Conservation (phyloP, 345 rosid species). For the Erucastrum elatum region DNA sequence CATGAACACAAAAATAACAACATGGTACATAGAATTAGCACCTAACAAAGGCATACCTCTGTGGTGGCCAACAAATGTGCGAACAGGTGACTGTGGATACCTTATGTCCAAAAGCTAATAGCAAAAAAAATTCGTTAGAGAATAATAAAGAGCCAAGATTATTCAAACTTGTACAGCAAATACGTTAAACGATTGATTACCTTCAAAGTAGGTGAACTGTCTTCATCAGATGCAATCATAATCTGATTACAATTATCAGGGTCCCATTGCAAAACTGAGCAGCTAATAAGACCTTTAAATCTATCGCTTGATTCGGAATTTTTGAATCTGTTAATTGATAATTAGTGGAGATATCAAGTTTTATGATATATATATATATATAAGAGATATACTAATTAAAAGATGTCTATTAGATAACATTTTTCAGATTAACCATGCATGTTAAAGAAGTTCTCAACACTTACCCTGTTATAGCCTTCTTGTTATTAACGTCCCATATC, state of each 20-base stretch:
- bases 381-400: background rate
- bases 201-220: slow-evolving; percentile 3
- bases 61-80: slow-evolving; percentile 2
- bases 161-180: background rate
- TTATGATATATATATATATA: slow-evolving; percentile 5
- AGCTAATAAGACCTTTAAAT: background rate
- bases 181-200: background rate
- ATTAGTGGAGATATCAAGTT: background rate
- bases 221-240: slow-evolving; percentile 4
- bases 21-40: background rate
- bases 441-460: background rate
- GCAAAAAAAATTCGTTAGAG: background rate
- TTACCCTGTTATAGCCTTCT: slow-evolving; percentile 3
- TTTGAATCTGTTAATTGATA: background rate
- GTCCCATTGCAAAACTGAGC: slow-evolving; percentile 10
- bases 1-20: background rate
- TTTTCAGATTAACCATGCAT: background rate
- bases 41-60: background rate
- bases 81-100: background rate
- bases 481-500: background rate
- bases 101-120: slow-evolving; percentile 1
- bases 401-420: background rate
- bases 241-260: slow-evolving; percentile 1
- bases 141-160: background rate
- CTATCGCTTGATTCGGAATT: background rate